Base-by-base conservation (phyloP, 2,329 filamentous ascomycete species). In the Curvularia sp. region DNA sequence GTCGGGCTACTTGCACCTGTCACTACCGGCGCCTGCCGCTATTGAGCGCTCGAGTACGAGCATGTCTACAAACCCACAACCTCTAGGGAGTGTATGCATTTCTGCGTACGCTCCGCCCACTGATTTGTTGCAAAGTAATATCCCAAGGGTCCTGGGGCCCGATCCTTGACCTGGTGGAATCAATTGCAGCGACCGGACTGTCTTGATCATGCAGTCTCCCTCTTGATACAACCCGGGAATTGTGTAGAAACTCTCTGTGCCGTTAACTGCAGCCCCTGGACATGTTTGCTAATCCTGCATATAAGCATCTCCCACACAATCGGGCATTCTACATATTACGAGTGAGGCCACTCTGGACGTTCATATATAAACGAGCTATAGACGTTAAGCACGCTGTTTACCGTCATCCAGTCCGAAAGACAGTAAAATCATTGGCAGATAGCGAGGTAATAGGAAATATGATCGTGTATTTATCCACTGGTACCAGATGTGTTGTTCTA, bases 151-250 rank as follows among this genome's bases (percentile, higher is more conserved):
- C 5, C 9, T 27, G 41, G 48, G n/a, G 18, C 38, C 25, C 34
- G 36, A 23, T 36, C 36, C 18, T 55, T 10, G 39, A 25, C 21
- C 36, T n/a, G 19, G 21, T 27, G 19, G 34, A 39, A 50, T 28
- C 18, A 51, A n/a, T 42, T 21, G 23, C 39, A 32, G 21, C 18
- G 30, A 53, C 43, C 49, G 32, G 15, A 34, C 19, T 42, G 28
- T n/a, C 36, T 36, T 50, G 15, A 41, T 43, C 42, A 15, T 8
- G 23, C 49, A 38, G 48, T 23, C 43, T 50, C 41, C 30, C 15
- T 28, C 25, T n/a, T 48, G 21, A 30, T 32, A 19, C 30, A 25
- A 10, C 39, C 23, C 38, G 57, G 28, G 18, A 30, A 46, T 30
- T 21, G 49, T 36, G 8, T 18, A 41, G 27, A 36, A 18, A 42